Conservation (phyloP, 2,329 filamentous ascomycete genomes). For the Lomentospora prolificans region DNA sequence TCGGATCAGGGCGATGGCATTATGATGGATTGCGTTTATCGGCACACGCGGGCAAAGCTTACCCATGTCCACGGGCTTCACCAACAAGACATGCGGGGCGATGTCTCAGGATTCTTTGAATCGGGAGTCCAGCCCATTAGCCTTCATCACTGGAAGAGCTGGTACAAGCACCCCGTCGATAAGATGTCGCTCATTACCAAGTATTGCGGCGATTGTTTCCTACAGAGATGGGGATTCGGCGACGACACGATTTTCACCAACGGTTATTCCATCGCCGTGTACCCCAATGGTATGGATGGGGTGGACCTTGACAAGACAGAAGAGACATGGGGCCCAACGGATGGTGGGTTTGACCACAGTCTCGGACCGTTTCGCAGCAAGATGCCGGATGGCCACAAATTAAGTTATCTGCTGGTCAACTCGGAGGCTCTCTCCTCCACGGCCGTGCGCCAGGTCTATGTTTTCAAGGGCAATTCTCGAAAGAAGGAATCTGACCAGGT, state of each 20-base stretch:
- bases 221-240: conserved; percentile 43
- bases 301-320: conserved; percentile 38
- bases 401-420: conserved; percentile 39
- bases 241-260: conserved; percentile 44
- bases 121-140: conserved; percentile 42
- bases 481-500: conserved; percentile 32
- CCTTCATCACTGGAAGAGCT: conserved; percentile 55
- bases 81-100: conserved; percentile 46
- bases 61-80: conserved; percentile 44
- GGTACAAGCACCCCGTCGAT: conserved; percentile 41
- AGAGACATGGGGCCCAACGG: conserved; percentile 40
- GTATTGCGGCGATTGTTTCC: conserved; percentile 49
- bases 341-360: conserved; percentile 39
- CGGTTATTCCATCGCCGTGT: conserved; percentile 46
- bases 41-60: conserved; percentile 42
- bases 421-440: conserved; percentile 24
- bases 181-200: conserved; percentile 37
- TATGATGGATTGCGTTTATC: conserved; percentile 46
- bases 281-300: conserved; percentile 27
- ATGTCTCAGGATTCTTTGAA: conserved; percentile 52
- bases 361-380: conserved; percentile 39
- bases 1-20: conserved; percentile 41
- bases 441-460: conserved; percentile 35
- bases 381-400: conserved; percentile 31
- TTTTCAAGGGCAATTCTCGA: conserved; percentile 3